Evolutionary conservation across 345 rosid species (phyloP).

Genomic region (Rhodomyrtus tomentosa): DNA sequence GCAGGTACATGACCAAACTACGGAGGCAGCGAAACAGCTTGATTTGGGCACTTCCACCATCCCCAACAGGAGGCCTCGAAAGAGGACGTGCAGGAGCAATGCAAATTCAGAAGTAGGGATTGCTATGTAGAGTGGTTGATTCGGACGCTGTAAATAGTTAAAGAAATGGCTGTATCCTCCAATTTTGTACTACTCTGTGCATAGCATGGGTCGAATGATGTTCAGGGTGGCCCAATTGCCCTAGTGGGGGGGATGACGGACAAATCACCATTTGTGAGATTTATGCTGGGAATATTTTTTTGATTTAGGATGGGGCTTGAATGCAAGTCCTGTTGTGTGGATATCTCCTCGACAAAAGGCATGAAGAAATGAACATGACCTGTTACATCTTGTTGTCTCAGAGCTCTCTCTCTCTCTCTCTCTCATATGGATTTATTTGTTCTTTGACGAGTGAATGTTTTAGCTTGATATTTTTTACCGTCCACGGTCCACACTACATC

Average conservation of each 20-base stretch:
- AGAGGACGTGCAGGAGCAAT: conserved; percentile 26
- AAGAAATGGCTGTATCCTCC: background rate
- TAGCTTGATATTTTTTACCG: background rate
- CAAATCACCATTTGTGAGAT: background rate
- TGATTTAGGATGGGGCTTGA: background rate
- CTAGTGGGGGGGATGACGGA: background rate
- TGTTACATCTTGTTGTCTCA: background rate
- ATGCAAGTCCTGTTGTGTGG: background rate
- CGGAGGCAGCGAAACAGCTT: conserved; percentile 25
- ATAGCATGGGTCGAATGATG: background rate
- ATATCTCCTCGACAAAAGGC: background rate
- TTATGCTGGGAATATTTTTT: background rate
- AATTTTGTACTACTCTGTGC: background rate
- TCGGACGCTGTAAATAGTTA: background rate
- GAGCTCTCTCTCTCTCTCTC: background rate
- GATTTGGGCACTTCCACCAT: conserved; percentile 10
- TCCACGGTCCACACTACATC: background rate
- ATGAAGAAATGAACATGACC: background rate
- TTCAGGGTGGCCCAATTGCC: background rate
- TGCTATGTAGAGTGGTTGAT: conserved; percentile 8
- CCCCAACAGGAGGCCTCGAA: conserved; percentile 37
- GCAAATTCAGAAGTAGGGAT: conserved; percentile 15
- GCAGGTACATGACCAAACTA: conserved; percentile 14
- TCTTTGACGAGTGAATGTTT: background rate
- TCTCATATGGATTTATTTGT: background rate